Percentiles rank a stretch among this genome's conserved stretches.
Evolutionary conservation across 2,329 filamentous ascomycete species (phyloP).

Genomic region (Sporothrix mexicana): DNA sequence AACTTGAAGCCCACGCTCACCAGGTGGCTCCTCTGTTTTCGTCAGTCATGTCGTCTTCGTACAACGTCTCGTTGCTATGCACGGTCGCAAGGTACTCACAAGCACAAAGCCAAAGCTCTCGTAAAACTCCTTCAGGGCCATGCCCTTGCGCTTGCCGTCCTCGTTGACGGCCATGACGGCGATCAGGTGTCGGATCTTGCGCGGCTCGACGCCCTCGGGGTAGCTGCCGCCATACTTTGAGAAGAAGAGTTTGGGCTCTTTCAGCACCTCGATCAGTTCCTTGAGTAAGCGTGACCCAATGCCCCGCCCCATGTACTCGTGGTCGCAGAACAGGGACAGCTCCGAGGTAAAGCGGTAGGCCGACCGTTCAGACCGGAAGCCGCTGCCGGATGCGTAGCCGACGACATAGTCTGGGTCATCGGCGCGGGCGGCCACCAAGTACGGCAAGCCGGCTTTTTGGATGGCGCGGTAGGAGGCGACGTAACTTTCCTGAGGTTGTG

Average conservation of each 20-base stretch:
- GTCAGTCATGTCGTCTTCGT: neutral
- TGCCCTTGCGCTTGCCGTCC: neutral
- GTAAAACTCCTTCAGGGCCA: slow-evolving; percentile 22
- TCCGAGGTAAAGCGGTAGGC: slow-evolving; percentile 27
- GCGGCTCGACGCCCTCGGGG: slow-evolving; percentile 4
- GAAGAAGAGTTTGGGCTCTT: neutral
- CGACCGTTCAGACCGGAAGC: slow-evolving; percentile 16
- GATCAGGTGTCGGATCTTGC: neutral
- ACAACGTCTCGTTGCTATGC: no score
- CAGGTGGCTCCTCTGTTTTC: slow-evolving; percentile 4
- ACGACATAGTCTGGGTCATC: neutral
- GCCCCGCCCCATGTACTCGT: slow-evolving; percentile 19
- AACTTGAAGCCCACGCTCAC: slow-evolving; percentile 15
- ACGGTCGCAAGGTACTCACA: neutral
- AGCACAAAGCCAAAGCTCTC: slow-evolving; percentile 22
- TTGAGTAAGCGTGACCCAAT: slow-evolving; percentile 27
- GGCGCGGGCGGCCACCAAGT: slow-evolving; percentile 23
- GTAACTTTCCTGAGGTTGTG: slow-evolving; percentile 18
- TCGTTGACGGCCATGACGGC: slow-evolving; percentile 28
- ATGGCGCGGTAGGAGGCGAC: slow-evolving; percentile 12
- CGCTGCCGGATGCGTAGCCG: slow-evolving; percentile 5
- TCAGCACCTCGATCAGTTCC: slow-evolving; percentile 20
- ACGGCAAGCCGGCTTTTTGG: slow-evolving; percentile 18
- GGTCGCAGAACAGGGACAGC: slow-evolving; percentile 30
- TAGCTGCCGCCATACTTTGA: neutral